phyloP scores from a whole-genome alignment of 257 asterid species.

The Paraleonurus japonicus region DNA sequence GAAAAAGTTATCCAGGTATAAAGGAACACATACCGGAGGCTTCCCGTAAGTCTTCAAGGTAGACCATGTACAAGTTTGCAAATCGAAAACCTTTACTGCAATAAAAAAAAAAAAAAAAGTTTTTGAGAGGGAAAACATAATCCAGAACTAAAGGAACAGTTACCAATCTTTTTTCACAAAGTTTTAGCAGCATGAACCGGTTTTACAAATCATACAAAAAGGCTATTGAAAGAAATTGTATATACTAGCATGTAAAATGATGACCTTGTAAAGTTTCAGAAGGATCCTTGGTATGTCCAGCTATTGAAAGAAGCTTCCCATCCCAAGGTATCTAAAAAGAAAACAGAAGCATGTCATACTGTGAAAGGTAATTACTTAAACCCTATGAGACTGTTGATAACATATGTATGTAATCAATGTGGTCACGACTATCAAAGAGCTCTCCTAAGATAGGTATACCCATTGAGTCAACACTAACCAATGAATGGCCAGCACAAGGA shows the following conservation, averaged over 20 bases:
- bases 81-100: conserved; percentile 90
- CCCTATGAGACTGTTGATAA: conserved; percentile 3
- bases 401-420: conserved; percentile 5
- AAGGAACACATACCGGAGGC: conserved; percentile 69
- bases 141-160: conserved; percentile 11
- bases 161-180: conserved; percentile 15
- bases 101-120: conserved; percentile 28
- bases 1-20: conserved; percentile 16
- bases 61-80: conserved; percentile 80
- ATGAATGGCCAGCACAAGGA: conserved; percentile 88
- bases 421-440: background rate
- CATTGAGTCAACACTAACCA: conserved; percentile 59
- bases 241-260: conserved; percentile 17
- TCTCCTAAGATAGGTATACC: conserved; percentile 23
- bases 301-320: conserved; percentile 90
- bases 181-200: conserved; percentile 22
- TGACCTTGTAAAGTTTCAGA: conserved; percentile 82
- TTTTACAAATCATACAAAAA: background rate
- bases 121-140: conserved; percentile 30
- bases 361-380: conserved; percentile 6
- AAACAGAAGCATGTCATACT: conserved; percentile 25
- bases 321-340: conserved; percentile 78
- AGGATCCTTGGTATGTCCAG: conserved; percentile 92
- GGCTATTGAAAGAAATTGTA: background rate
- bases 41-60: conserved; percentile 91